Evolutionary conservation across 768 basidiomycete genomes (phyloP).

Genomic region (Amylocystis lapponica): DNA sequence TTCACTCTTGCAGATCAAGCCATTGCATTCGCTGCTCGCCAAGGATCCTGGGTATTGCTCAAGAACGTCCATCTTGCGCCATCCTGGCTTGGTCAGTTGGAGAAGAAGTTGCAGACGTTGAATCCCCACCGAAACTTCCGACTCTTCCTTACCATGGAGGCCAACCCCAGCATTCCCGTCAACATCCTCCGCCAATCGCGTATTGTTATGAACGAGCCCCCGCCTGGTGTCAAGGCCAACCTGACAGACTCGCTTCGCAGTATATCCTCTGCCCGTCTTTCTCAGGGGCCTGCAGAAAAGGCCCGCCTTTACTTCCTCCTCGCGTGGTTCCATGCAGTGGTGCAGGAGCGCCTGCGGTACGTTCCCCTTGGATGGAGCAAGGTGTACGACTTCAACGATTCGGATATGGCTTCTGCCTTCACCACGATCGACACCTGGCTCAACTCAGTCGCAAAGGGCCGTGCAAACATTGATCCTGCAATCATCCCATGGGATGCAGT

Average conservation of each 20-base stretch:
- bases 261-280: slow-evolving; percentile 64
- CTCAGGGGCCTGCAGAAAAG: slow-evolving; percentile 90
- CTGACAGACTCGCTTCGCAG: slow-evolving; percentile 81
- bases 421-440: slow-evolving; percentile 92
- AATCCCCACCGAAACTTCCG: slow-evolving; percentile 90
- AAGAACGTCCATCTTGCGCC: slow-evolving; percentile 98
- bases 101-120: slow-evolving; percentile 93
- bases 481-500: slow-evolving; percentile 94
- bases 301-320: slow-evolving; percentile 90
- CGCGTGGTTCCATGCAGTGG: slow-evolving; percentile 98
- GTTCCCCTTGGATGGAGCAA: slow-evolving; percentile 97
- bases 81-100: slow-evolving; percentile 91
- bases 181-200: slow-evolving; percentile 95
- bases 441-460: slow-evolving; percentile 70
- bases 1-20: slow-evolving; percentile 94
- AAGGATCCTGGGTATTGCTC: slow-evolving; percentile 93
- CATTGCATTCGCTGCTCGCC: slow-evolving; percentile 85
- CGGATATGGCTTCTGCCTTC: slow-evolving; percentile 91
- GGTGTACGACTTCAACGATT: slow-evolving; percentile 97
- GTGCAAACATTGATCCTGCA: slow-evolving; percentile 87
- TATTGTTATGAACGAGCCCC: slow-evolving; percentile 97
- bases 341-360: slow-evolving; percentile 95
- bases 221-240: slow-evolving; percentile 95
- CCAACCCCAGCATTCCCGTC: slow-evolving; percentile 89
- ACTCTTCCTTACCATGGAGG: slow-evolving; percentile 97